phyloP scores from a whole-genome alignment of 192 early-diverging fungal species.

The Jimgerdemannia lactiflua region DNA sequence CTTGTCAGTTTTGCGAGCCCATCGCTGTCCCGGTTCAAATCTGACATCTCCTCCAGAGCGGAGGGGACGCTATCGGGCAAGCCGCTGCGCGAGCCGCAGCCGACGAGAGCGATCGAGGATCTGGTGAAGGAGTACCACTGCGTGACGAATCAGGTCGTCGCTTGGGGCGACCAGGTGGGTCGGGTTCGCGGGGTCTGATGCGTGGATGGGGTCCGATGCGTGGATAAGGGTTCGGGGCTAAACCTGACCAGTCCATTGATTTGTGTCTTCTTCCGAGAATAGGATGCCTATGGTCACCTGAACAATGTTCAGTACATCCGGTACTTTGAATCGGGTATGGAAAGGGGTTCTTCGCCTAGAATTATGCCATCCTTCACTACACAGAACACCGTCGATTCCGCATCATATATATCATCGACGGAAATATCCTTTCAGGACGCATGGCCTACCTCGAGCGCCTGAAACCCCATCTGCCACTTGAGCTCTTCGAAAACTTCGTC shows the following conservation, averaged over 20 bases:
- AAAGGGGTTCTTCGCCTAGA: not conserved
- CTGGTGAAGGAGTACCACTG: slow-evolving; percentile 2
- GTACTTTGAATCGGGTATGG: slow-evolving; percentile 27
- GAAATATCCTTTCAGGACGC: slow-evolving; percentile 9
- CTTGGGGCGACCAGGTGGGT: slow-evolving; percentile 3
- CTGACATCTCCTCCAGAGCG: not conserved
- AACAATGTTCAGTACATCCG: slow-evolving; percentile 46
- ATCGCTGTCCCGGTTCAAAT: no score
- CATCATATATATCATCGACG: not conserved
- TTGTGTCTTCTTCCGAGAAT: not conserved
- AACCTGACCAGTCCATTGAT: not conserved
- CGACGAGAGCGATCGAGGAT: not conserved
- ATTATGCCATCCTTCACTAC: not conserved
- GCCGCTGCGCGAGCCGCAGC: slow-evolving; percentile 1
- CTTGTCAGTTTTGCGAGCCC: not conserved
- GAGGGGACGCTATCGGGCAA: not conserved
- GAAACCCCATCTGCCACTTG: slow-evolving; percentile 3
- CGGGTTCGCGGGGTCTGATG: not conserved
- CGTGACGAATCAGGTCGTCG: not conserved
- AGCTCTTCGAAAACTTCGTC: slow-evolving; percentile 6
- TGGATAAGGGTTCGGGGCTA: not conserved
- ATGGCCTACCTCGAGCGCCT: slow-evolving; percentile 17
- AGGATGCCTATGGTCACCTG: slow-evolving; percentile 39
- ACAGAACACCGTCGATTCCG: not conserved
- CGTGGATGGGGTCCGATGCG: not conserved